Evolutionary conservation across 2,329 filamentous ascomycete genomes (phyloP).

Genomic region (Pezicula carpinea): DNA sequence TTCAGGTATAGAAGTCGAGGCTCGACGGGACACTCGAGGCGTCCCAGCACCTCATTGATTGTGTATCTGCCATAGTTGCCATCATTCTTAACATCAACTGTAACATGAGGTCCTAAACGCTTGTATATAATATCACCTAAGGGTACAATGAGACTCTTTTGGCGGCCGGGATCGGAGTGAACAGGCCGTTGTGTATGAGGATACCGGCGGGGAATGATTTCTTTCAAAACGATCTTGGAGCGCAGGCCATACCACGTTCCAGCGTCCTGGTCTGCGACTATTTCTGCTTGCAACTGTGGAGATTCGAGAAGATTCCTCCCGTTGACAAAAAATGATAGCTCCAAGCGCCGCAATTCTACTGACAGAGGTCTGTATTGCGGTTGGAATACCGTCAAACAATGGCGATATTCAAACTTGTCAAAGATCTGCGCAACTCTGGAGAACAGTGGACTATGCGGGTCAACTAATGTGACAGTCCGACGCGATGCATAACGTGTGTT

Average conservation of each 20-base stretch:
- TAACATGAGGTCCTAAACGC: slow-evolving; percentile 37
- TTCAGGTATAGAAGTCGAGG: slow-evolving; percentile 50
- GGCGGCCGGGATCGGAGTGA: slow-evolving; percentile 10
- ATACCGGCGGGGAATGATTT: too few species aligned
- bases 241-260: slow-evolving; percentile 56
- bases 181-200: too few species aligned
- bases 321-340: slow-evolving; percentile 51
- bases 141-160: slow-evolving; percentile 51
- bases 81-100: slow-evolving; percentile 31
- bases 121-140: slow-evolving; percentile 33
- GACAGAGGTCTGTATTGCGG: slow-evolving; percentile 28
- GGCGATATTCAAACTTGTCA: slow-evolving; percentile 40
- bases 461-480: slow-evolving; percentile 35
- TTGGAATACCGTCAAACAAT: slow-evolving; percentile 43
- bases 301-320: slow-evolving; percentile 37
- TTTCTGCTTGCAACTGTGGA: slow-evolving; percentile 42
- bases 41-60: slow-evolving; percentile 49
- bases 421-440: slow-evolving; percentile 40
- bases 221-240: slow-evolving; percentile 52
- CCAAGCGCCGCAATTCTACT: slow-evolving; percentile 47
- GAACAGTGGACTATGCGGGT: slow-evolving; percentile 41
- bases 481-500: slow-evolving; percentile 22
- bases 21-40: slow-evolving; percentile 53
- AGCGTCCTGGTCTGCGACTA: slow-evolving; percentile 53
- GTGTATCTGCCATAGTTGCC: slow-evolving; percentile 43